phyloP scores from a whole-genome alignment of 257 asterid species.

The Cinchona pubescens region DNA sequence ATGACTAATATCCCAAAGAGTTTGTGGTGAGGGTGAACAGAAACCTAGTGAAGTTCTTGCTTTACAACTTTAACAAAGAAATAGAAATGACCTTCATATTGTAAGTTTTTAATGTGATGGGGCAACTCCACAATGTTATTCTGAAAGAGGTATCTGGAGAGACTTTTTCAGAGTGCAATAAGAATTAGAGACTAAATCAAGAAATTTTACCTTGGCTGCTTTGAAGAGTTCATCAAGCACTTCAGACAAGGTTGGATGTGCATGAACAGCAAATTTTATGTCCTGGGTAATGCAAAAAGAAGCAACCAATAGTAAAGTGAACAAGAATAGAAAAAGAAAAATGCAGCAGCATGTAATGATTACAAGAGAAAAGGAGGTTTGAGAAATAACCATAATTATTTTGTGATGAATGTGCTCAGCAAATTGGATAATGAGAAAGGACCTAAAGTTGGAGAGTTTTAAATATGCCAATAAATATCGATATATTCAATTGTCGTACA shows the following conservation, averaged over 20 bases:
- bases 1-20: not conserved
- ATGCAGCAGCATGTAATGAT: constrained; percentile 1
- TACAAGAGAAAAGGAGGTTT: constrained; percentile 1
- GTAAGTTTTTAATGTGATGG: not conserved
- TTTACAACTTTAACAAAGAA: not conserved
- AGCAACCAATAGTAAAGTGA: constrained; percentile 19
- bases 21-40: not conserved
- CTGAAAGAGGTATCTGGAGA: not conserved
- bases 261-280: constrained; percentile 84
- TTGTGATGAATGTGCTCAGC: too few relatives aligned
- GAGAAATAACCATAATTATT: not conserved
- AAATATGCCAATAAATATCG: not conserved
- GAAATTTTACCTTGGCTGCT: constrained; percentile 69
- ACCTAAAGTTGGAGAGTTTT: not conserved
- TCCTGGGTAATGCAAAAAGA: constrained; percentile 54
- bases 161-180: not conserved
- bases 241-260: constrained; percentile 95
- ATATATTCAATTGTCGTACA: not conserved
- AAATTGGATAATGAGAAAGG: too few relatives aligned
- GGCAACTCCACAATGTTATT: not conserved
- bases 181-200: not conserved
- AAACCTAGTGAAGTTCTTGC: not conserved
- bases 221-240: constrained; percentile 88
- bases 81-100: not conserved
- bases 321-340: constrained; percentile 4